These are phyloP conservation scores for Pseudocercospora vitis DNA, from an alignment of 2,329 filamentous ascomycete species.

Conservation along the genomic window DNA sequence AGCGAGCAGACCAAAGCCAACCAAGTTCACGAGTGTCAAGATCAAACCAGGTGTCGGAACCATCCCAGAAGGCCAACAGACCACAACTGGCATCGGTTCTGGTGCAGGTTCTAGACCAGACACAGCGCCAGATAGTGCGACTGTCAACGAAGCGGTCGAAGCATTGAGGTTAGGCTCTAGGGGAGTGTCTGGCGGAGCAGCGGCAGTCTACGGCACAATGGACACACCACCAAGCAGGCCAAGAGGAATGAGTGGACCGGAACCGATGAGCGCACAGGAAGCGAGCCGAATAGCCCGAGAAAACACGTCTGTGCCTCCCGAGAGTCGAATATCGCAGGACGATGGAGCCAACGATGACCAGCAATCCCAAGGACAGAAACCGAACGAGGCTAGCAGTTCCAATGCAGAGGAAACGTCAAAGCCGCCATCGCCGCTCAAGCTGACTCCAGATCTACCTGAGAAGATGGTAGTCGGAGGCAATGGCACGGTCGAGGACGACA, in stretches of 20 bases:
- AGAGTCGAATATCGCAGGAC: background rate
- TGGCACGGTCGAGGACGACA: conserved; percentile 10
- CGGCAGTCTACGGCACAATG: conserved; percentile 54
- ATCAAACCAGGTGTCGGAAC: conserved; percentile 59
- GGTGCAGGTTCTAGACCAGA: background rate
- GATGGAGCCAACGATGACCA: background rate
- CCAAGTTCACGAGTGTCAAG: conserved; percentile 63
- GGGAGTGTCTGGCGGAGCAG: conserved; percentile 65
- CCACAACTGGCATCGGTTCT: conserved; percentile 18
- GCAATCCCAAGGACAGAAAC: background rate
- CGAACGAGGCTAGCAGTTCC: background rate
- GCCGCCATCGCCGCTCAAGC: background rate
- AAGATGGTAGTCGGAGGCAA: conserved; percentile 16
- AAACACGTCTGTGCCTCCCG: conserved; percentile 18
- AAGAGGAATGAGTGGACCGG: conserved; percentile 23
- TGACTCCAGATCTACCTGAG: conserved; percentile 10
- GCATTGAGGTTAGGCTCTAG: conserved; percentile 28
- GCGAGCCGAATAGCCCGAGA: conserved; percentile 30
- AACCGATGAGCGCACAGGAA: conserved; percentile 26
- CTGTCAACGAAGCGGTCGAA: conserved; percentile 18
- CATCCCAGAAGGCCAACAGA: conserved; percentile 42
- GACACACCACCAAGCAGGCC: conserved; percentile 9
- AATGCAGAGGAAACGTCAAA: background rate
- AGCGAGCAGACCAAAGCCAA: conserved; percentile 60
- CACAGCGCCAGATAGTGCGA: conserved; percentile 6